Percentiles rank a stretch among this genome's conserved stretches.
Conservation (phyloP, 2,329 filamentous ascomycete genomes). For the Cladophialophora bantiana region DNA sequence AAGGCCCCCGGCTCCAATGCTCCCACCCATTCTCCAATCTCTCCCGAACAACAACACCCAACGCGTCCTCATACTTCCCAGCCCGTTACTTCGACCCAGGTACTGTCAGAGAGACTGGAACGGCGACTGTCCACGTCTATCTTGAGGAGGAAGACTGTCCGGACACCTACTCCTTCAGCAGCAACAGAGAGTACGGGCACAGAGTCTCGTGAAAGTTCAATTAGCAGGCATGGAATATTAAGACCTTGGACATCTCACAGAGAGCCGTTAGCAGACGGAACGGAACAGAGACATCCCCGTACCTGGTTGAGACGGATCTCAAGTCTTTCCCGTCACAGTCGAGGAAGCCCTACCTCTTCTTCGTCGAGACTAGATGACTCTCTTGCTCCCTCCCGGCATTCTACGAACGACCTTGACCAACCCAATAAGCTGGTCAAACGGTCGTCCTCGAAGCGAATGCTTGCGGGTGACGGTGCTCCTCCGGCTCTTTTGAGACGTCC, state of each 20-base stretch:
- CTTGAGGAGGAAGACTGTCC: conserved; percentile 28
- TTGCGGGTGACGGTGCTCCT: conserved; percentile 52
- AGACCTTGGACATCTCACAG: conserved; percentile 36
- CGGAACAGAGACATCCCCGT: conserved; percentile 33
- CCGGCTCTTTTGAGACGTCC: conserved; percentile 63
- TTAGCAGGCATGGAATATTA: conserved; percentile 35
- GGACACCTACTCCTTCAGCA: conserved; percentile 23
- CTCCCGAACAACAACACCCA: conserved; percentile 42
- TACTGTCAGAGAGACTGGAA: conserved; percentile 26
- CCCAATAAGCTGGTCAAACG: conserved; percentile 71
- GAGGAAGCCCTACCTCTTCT: conserved; percentile 41
- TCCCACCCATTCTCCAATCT: conserved; percentile 26
- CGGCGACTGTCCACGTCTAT: conserved; percentile 35
- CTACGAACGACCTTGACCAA: conserved; percentile 41
- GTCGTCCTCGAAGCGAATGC: conserved; percentile 60
- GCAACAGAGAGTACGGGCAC: conserved; percentile 27
- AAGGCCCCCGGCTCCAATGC: conserved; percentile 47
- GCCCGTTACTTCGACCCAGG: conserved; percentile 23
- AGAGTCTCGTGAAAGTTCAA: conserved; percentile 39
- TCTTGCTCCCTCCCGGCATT: conserved; percentile 19
- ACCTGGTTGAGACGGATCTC: conserved; percentile 40
- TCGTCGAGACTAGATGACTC: conserved; percentile 38
- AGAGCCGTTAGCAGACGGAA: conserved; percentile 34
- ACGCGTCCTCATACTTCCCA: conserved; percentile 42
- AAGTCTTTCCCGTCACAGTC: conserved; percentile 33